Percentiles rank a stretch among this genome's conserved stretches.
Conservation (phyloP, 306 rosid genomes). For the Cicer judaicum region DNA sequence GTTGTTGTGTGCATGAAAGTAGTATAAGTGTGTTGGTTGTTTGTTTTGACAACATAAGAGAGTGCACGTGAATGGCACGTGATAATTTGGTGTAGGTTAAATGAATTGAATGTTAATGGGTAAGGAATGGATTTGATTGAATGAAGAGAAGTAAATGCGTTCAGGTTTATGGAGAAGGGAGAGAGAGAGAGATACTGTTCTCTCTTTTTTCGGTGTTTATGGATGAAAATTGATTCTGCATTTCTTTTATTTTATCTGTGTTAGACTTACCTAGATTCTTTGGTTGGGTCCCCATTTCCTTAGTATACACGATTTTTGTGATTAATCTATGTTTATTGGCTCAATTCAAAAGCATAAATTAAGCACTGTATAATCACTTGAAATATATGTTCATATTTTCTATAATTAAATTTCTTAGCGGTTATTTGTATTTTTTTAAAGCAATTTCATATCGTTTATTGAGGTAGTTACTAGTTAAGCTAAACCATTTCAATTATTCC, state of each 20-base stretch:
- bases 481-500: not conserved
- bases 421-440: too few species aligned
- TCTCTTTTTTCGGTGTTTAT: not conserved
- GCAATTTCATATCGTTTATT: not conserved
- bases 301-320: too few species aligned
- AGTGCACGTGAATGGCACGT: conserved; percentile 45
- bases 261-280: not conserved
- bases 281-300: not conserved
- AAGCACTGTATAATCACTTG: not conserved
- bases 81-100: conserved; percentile 5
- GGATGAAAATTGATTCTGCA: not conserved
- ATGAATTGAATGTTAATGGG: conserved; percentile 40
- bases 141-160: conserved; percentile 41
- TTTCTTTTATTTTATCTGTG: not conserved
- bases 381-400: not conserved
- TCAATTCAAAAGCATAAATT: not conserved
- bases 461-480: not conserved
- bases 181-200: not conserved
- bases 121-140: conserved; percentile 40
- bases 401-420: not conserved
- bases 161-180: conserved; percentile 3
- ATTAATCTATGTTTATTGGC: not conserved
- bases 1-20: not conserved
- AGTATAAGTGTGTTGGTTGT: not conserved
- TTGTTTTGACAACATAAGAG: not conserved